These are phyloP conservation scores for Zymoseptoria tritici DNA, from an alignment of 2,329 filamentous ascomycete genomes.

Conservation along the genomic window DNA sequence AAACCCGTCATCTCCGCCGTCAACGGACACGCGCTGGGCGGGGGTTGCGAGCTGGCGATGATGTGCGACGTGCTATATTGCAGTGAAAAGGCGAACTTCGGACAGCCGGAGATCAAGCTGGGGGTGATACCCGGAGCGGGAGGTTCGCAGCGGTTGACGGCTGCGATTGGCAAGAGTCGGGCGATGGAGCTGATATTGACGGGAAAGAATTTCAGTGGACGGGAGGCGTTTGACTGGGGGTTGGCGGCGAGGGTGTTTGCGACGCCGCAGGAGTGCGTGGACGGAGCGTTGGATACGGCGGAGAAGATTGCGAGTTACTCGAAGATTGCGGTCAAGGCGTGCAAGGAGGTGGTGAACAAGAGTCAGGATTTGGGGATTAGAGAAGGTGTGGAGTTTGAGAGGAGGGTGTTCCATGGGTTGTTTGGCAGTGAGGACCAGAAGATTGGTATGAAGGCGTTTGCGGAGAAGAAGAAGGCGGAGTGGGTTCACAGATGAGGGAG, in stretches of 20 bases:
- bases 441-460: constrained; percentile 87
- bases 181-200: constrained; percentile 91
- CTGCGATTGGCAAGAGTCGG: constrained; percentile 59
- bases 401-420: constrained; percentile 82
- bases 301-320: constrained; percentile 85
- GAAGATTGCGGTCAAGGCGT: constrained; percentile 76
- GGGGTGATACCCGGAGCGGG: constrained; percentile 88
- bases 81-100: constrained; percentile 77
- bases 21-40: constrained; percentile 87
- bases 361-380: constrained; percentile 82
- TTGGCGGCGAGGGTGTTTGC: constrained; percentile 77
- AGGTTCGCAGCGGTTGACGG: constrained; percentile 79
- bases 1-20: constrained; percentile 93
- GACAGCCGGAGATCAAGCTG: constrained; percentile 94
- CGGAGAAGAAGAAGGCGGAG: constrained; percentile 85
- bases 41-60: constrained; percentile 92
- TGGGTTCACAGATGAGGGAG: constrained; percentile 62
- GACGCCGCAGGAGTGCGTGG: constrained; percentile 72
- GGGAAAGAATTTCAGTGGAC: constrained; percentile 73
- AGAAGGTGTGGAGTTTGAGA: constrained; percentile 87
- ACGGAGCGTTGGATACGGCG: constrained; percentile 72
- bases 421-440: constrained; percentile 97
- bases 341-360: constrained; percentile 99
- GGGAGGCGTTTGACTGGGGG: constrained; percentile 83
- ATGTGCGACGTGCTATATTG: constrained; percentile 97